These are phyloP conservation scores for Lipomyces sp. DNA, from an alignment of 805 yeast genomes.

Conservation along the genomic window DNA sequence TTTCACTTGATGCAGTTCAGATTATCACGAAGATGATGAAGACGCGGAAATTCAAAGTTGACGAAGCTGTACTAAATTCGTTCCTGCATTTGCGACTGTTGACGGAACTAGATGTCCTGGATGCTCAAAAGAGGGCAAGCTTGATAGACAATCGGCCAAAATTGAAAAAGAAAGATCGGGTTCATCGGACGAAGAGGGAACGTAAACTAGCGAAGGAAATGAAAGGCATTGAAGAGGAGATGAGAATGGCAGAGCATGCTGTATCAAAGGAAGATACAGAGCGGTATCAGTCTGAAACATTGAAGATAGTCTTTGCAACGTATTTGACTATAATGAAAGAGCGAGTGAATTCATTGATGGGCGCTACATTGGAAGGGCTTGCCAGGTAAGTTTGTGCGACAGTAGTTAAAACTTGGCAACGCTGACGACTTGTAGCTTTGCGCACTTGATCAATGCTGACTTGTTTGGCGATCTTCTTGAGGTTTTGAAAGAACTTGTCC, in stretches of 20 bases:
- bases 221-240: slow-evolving; percentile 85
- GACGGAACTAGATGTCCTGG: slow-evolving; percentile 44
- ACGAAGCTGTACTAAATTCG: slow-evolving; percentile 77
- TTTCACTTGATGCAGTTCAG: slow-evolving; percentile 74
- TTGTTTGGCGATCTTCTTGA: slow-evolving; percentile 89
- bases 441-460: slow-evolving; percentile 91
- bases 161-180: slow-evolving; percentile 82
- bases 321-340: slow-evolving; percentile 78
- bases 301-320: slow-evolving; percentile 70
- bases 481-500: slow-evolving; percentile 80
- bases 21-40: slow-evolving; percentile 70
- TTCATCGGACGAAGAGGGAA: slow-evolving; percentile 88
- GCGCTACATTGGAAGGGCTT: slow-evolving; percentile 87
- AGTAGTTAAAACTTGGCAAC: not conserved
- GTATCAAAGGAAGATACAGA: slow-evolving; percentile 88
- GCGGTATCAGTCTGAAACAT: slow-evolving; percentile 78
- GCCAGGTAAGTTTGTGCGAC: slow-evolving; percentile 51
- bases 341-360: slow-evolving; percentile 69
- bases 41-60: slow-evolving; percentile 76
- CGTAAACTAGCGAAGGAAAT: slow-evolving; percentile 85
- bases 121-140: slow-evolving; percentile 38
- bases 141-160: slow-evolving; percentile 45
- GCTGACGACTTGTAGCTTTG: slow-evolving; percentile 53
- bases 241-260: slow-evolving; percentile 83
- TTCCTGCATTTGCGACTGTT: slow-evolving; percentile 62